These are phyloP conservation scores for Aspergillus viridinutans DNA, from an alignment of 2,329 filamentous ascomycete species.

Conservation along the genomic window DNA sequence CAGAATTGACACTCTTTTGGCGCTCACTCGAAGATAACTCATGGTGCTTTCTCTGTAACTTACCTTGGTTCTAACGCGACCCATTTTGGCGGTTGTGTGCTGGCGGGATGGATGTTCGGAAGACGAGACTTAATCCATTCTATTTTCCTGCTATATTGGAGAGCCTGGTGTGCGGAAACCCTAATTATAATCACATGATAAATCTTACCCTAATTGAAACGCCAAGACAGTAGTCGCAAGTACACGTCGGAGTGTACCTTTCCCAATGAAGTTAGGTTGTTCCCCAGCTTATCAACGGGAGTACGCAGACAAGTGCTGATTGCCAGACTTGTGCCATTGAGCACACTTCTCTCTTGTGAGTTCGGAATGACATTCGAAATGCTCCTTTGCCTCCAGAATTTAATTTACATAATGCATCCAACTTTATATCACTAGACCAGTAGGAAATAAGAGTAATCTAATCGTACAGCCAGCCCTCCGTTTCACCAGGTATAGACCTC, in stretches of 20 bases:
- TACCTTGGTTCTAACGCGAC: constrained; percentile 48
- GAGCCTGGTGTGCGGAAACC: constrained; percentile 1
- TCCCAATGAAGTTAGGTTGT: neutral
- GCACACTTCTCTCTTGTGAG: no score
- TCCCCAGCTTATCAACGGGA: neutral
- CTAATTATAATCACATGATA: constrained; percentile 13
- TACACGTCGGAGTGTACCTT: neutral
- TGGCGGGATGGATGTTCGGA: constrained; percentile 30
- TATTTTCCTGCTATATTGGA: constrained; percentile 13
- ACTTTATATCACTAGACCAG: constrained; percentile 26
- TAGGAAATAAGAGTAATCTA: constrained; percentile 21
- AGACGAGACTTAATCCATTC: constrained; percentile 6
- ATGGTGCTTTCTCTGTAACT: constrained; percentile 6
- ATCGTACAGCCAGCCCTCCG: constrained; percentile 28
- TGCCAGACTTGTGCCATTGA: neutral
- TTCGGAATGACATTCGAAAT: neutral
- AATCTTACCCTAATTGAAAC: constrained; percentile 3
- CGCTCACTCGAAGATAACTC: neutral
- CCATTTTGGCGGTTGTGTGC: constrained; percentile 43
- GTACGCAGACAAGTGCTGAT: neutral
- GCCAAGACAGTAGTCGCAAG: constrained; percentile 2
- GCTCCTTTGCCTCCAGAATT: neutral
- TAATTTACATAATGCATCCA: constrained; percentile 5
- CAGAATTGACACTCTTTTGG: neutral
- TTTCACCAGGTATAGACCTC: constrained; percentile 4